Evolutionary conservation across 2,329 filamentous ascomycete species (phyloP).

Genomic region (Plectosphaerella sp.): DNA sequence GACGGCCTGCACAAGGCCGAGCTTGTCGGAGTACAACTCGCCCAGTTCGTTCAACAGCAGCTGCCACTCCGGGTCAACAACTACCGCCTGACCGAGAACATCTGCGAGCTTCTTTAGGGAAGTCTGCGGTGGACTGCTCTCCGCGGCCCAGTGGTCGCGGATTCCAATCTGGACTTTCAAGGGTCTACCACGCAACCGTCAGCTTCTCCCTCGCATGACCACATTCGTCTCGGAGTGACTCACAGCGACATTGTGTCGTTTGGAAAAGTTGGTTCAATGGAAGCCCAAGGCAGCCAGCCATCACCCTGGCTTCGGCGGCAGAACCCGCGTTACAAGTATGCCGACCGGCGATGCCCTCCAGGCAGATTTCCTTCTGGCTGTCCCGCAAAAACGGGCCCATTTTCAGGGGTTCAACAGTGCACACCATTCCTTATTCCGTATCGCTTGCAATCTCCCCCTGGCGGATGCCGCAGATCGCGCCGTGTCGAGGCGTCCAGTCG

Average conservation of each 20-base stretch:
- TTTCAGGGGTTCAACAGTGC: background rate
- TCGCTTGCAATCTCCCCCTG: background rate
- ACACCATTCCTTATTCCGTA: background rate
- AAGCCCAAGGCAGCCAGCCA: background rate
- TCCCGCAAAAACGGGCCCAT: background rate
- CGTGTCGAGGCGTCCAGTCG: background rate
- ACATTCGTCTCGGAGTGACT: slow-evolving; percentile 1
- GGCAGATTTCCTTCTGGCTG: background rate
- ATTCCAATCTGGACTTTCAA: slow-evolving; percentile 36
- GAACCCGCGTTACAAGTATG: background rate
- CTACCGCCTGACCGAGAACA: slow-evolving; percentile 32
- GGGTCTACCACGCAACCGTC: slow-evolving; percentile 23
- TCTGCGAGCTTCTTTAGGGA: slow-evolving; percentile 24
- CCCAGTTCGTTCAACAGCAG: slow-evolving; percentile 33
- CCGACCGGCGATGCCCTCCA: background rate
- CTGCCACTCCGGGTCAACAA: slow-evolving; percentile 37
- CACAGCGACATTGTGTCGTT: slow-evolving; percentile 3
- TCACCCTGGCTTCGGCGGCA: background rate
- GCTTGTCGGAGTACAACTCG: slow-evolving; percentile 32
- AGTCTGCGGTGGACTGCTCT: slow-evolving; percentile 24
- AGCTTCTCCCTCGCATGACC: slow-evolving; percentile 1
- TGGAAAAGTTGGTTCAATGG: background rate
- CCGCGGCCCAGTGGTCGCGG: slow-evolving; percentile 36
- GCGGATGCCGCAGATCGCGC: background rate
- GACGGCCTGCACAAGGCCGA: slow-evolving; percentile 29